Base-by-base conservation (phyloP, 2,329 filamentous ascomycete species). In the Phyllosticta citrichinensis region DNA sequence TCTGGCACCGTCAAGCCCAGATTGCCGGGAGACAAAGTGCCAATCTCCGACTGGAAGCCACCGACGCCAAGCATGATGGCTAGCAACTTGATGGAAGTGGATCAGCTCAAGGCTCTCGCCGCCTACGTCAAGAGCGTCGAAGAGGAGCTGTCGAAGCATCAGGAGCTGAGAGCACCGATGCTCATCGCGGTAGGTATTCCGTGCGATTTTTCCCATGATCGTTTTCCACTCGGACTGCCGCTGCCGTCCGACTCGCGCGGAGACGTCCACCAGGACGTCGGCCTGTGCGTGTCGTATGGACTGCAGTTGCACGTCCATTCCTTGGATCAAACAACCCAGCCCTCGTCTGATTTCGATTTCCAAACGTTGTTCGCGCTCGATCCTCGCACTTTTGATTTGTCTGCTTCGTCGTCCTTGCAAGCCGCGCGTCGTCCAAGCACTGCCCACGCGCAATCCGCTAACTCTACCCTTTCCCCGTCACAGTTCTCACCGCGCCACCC, bases 51-150 rank as follows among this genome's bases (percentile, higher is more conserved):
- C 56, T 99, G 94, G 94, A 80, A 83, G 30, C 91, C 93, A 6
- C 94, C 94, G 0, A 86, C 88, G 52, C 92, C 96, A 74, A 95
- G 89, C 69, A 89, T 97, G 85, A 88, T 93, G 65, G 85, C 91
- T 1, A 93, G 89, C 69, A 87, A 84, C 62, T 75, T 92, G 55
- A 77, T 84, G 63, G 94, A 97, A 73, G 77, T 83, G 2, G 91
- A 96, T 66, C 94, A 99, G 74, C 81, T 96, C 30, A 81, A 81
- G 63, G 85, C 85, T 0, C 79, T 99, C 58, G 80, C 83, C 62
- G 79, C 82, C 2, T 99, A 99, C 68, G 91, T 97, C 52, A 83
- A 86, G 72, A 87, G 86, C 60, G 88, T 97, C 60, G 92, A 97
- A 69, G 84, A 87, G 12, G 94, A 99, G 68, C 79, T 97, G 56